These are phyloP conservation scores for Podaxis pistillaris DNA, from an alignment of 768 basidiomycete genomes.

Conservation along the genomic window DNA sequence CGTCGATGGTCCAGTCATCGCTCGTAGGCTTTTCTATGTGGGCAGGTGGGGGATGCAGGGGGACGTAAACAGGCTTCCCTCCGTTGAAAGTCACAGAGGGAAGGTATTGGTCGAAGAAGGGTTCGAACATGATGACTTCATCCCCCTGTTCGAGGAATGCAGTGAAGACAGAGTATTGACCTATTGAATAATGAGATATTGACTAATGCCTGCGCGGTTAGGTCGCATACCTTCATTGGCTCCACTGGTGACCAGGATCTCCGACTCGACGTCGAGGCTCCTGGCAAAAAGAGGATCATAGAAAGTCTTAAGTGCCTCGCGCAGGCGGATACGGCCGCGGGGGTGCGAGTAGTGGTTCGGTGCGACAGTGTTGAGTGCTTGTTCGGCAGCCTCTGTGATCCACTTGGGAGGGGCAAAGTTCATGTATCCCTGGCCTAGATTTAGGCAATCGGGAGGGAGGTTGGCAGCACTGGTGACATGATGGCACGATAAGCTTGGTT, in stretches of 20 bases:
- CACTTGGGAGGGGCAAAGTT: constrained; percentile 85
- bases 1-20: constrained; percentile 88
- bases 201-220: not conserved
- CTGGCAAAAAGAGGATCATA: constrained; percentile 71
- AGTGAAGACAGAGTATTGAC: constrained; percentile 90
- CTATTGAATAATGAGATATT: constrained; percentile 35
- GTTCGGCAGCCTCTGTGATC: constrained; percentile 71
- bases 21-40: constrained; percentile 46
- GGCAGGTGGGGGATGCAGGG: constrained; percentile 80
- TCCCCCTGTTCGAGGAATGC: constrained; percentile 92
- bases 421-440: constrained; percentile 95
- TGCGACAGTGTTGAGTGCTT: constrained; percentile 59
- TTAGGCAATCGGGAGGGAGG: constrained; percentile 88
- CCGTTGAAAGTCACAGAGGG: constrained; percentile 93
- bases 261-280: constrained; percentile 76
- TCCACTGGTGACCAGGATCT: constrained; percentile 94
- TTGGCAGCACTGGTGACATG: constrained; percentile 67
- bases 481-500: constrained; percentile 12
- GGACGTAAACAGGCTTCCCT: constrained; percentile 91
- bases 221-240: constrained; percentile 84
- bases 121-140: constrained; percentile 98
- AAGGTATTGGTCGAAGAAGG: constrained; percentile 96
- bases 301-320: constrained; percentile 81
- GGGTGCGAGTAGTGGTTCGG: constrained; percentile 92
- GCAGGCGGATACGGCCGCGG: constrained; percentile 81